Evolutionary conservation across 2,329 filamentous ascomycete genomes (phyloP), one percentile per base, ranked within the genome.

Genomic region (Microcera coccophila): DNA sequence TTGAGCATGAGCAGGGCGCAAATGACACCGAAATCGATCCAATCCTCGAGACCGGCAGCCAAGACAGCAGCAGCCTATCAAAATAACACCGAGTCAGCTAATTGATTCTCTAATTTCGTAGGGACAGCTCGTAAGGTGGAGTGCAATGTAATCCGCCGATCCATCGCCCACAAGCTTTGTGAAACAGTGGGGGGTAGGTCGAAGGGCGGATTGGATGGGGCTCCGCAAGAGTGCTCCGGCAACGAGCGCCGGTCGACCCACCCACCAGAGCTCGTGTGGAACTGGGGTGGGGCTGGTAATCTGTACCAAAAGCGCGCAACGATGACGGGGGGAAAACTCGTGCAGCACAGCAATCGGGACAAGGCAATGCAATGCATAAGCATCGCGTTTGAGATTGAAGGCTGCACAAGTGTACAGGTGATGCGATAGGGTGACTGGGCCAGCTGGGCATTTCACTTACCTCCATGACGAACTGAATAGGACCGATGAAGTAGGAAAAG

Each of bases 381-480:
- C 31, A 19, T 41, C 31, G 14, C 20, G 14, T 5, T 9, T 41
- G 38, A 26, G 21, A 44, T 42, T 45, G 42, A 40, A 22, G 45
- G 43, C 37, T 42, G 32, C 28, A 41, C 32, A 28, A 41, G 29
- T 28, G 38, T 14, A 16, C 14, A 14, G 28, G 39, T n/a, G 9
- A 38, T 38, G 32, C 22, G 20, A 7, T 28, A 14, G 22, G 29
- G 19, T 7, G 20, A 33, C 26, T 9, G 14, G 19, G 19, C 19
- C 31, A 43, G 20, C 36, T 28, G 35, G 40, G 21, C 29, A 15
- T 26, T 44, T 41, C 19, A 67, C 79, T 62, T 66, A 84, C 85
- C 82, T 91, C 87, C 89, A 95, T 95, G 64, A 95, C 89, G 68
- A 91, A 91, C 66, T 94, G 89, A 54, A 95, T 91, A 18, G 90